phyloP scores from a whole-genome alignment of 371 early-diverging fungal genomes.

The Chytridium lagenaria region DNA sequence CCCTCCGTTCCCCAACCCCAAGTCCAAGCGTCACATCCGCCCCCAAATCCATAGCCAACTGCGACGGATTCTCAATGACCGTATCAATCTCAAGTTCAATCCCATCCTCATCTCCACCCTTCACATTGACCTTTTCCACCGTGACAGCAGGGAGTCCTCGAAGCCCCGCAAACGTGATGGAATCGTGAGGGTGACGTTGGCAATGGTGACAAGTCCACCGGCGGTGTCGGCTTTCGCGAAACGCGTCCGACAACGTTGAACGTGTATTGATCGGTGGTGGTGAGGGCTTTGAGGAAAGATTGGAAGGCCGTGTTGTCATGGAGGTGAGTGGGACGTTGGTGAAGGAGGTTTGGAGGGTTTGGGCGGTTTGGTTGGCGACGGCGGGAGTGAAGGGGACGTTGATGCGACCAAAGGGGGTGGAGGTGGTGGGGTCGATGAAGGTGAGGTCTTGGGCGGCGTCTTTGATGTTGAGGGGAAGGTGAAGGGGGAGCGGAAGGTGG shows the following conservation, averaged over 20 bases:
- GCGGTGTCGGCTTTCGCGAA: constrained; percentile 20
- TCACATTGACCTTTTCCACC: not conserved
- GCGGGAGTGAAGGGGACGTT: constrained; percentile 16
- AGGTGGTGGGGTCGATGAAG: constrained; percentile 24
- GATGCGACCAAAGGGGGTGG: constrained; percentile 19
- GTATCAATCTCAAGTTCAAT: constrained; percentile 20
- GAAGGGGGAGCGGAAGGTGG: constrained; percentile 28
- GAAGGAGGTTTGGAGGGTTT: constrained; percentile 10
- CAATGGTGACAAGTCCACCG: constrained; percentile 50
- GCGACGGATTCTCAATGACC: constrained; percentile 29
- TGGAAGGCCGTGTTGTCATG: constrained; percentile 26
- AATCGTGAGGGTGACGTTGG: constrained; percentile 47
- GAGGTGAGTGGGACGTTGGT: constrained; percentile 7
- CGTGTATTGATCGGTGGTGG: constrained; percentile 3
- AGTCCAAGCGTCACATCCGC: constrained; percentile 17
- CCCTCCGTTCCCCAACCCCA: not conserved
- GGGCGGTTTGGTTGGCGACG: not conserved
- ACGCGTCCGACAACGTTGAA: constrained; percentile 21
- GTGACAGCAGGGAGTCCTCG: constrained; percentile 15
- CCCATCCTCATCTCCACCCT: constrained; percentile 14
- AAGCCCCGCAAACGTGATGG: constrained; percentile 30
- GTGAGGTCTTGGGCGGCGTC: constrained; percentile 15
- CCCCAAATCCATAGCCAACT: constrained; percentile 11
- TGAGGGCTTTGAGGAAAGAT: constrained; percentile 21
- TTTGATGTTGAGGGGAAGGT: constrained; percentile 21